These are phyloP conservation scores for Lithohypha guttulata DNA, from an alignment of 2,329 filamentous ascomycete genomes.

Conservation along the genomic window DNA sequence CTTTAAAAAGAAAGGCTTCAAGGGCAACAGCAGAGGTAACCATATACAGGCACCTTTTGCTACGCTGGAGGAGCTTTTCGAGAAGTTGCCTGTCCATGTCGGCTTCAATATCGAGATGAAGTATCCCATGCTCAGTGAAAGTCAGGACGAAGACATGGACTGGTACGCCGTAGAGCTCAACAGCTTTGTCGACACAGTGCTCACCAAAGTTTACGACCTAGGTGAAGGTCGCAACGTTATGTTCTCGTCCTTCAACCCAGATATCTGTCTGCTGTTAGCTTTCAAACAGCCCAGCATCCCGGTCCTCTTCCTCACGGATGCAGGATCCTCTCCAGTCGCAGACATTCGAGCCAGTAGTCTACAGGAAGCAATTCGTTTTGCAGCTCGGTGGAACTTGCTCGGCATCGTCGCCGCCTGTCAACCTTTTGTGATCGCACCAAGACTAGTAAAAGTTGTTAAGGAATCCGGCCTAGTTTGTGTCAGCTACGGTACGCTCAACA, in stretches of 20 bases:
- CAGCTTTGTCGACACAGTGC: conserved; percentile 87
- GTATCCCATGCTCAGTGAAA: conserved; percentile 96
- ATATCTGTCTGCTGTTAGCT: conserved; percentile 84
- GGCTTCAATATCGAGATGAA: conserved; percentile 99
- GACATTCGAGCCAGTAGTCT: conserved; percentile 84
- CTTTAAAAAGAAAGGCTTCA: conserved; percentile 90
- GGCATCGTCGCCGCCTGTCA: conserved; percentile 85
- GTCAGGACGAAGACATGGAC: conserved; percentile 92
- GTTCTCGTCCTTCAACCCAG: conserved; percentile 94
- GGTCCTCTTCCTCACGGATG: conserved; percentile 86
- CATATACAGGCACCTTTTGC: conserved; percentile 95
- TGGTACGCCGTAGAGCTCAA: conserved; percentile 92
- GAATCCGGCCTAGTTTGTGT: conserved; percentile 89
- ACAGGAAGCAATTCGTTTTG: conserved; percentile 92
- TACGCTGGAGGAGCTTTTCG: conserved; percentile 86
- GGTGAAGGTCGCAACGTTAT: conserved; percentile 79
- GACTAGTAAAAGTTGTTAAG: conserved; percentile 85
- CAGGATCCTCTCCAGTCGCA: conserved; percentile 67
- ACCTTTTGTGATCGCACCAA: conserved; percentile 77
- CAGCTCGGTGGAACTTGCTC: conserved; percentile 84
- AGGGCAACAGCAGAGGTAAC: conserved; percentile 84
- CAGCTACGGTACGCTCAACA: conserved; percentile 85
- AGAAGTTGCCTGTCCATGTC: conserved; percentile 65
- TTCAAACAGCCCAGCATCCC: conserved; percentile 98
- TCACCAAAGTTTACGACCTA: conserved; percentile 80